A percentile compares a stretch with the other conserved stretches of the same genome.
Conservation (phyloP, 768 basidiomycete species). For the Tephrocybe rancida region DNA sequence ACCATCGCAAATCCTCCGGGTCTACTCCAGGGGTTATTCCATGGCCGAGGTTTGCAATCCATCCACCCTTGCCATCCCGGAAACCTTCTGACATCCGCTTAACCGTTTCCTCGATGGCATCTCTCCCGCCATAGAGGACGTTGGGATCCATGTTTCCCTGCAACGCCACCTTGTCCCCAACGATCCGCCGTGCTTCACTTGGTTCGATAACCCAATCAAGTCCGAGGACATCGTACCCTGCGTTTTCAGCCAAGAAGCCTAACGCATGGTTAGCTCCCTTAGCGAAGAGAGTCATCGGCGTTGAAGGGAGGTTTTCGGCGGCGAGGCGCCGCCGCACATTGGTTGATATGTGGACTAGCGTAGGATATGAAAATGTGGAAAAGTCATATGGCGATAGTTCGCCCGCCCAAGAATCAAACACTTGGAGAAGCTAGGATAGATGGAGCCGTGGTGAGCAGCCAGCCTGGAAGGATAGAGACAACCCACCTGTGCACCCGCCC, state of each 20-base stretch:
- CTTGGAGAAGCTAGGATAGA: conserved; percentile 76
- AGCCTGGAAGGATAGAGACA: background rate
- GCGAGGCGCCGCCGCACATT: conserved; percentile 64
- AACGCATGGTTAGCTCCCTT: conserved; percentile 89
- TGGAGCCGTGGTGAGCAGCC: background rate
- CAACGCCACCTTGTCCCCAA: conserved; percentile 64
- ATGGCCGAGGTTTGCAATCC: conserved; percentile 97
- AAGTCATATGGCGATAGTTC: conserved; percentile 93
- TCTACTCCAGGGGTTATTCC: conserved; percentile 96
- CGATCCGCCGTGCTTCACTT: conserved; percentile 61
- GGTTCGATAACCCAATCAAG: conserved; percentile 93
- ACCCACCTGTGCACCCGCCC: conserved; percentile 93
- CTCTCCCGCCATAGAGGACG: conserved; percentile 81
- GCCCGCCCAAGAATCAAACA: conserved; percentile 97
- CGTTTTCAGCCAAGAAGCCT: conserved; percentile 53
- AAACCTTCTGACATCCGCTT: conserved; percentile 84
- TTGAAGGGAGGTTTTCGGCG: conserved; percentile 51
- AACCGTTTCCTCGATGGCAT: conserved; percentile 85
- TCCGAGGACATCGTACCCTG: conserved; percentile 87
- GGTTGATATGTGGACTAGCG: conserved; percentile 69
- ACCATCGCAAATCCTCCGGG: conserved; percentile 90
- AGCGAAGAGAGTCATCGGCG: conserved; percentile 91
- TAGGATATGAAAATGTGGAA: conserved; percentile 78
- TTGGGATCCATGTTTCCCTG: conserved; percentile 96
- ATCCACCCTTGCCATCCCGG: conserved; percentile 65